Conservation (phyloP, 192 early-diverging fungal species). For the Cladochytrium replicatum region DNA sequence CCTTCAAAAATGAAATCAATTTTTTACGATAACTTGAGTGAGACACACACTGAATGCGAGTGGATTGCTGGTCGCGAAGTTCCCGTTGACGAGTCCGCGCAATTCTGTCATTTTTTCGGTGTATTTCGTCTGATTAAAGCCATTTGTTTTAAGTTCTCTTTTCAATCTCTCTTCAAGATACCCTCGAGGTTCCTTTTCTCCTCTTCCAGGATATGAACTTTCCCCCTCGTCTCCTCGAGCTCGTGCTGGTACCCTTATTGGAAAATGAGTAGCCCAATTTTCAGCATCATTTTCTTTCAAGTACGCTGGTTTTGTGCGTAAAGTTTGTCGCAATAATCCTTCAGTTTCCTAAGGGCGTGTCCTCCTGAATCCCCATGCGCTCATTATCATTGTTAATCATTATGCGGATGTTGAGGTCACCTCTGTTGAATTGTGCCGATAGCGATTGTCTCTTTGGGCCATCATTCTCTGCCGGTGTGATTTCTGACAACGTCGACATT, state of each 20-base stretch:
- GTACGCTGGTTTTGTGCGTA: slow-evolving; percentile 21
- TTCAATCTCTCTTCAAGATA: not conserved
- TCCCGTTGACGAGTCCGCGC: slow-evolving; percentile 19
- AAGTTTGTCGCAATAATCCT: slow-evolving; percentile 37
- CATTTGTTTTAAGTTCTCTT: slow-evolving; percentile 10
- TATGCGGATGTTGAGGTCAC: no score
- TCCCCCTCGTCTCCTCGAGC: slow-evolving; percentile 7
- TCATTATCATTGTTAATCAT: no score
- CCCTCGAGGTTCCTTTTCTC: slow-evolving; percentile 14
- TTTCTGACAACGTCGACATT: no score
- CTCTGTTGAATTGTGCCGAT: no score
- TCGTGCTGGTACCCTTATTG: slow-evolving; percentile 20
- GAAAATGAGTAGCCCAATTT: not conserved
- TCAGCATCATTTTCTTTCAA: not conserved
- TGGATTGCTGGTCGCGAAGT: slow-evolving; percentile 4
- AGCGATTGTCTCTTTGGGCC: no score
- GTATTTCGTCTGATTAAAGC: slow-evolving; percentile 18
- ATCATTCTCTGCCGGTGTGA: no score
- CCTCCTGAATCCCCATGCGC: slow-evolving; percentile 19
- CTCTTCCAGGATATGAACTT: slow-evolving; percentile 3
- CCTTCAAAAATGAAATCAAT: no score
- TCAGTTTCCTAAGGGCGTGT: slow-evolving; percentile 34
- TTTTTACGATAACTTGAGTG: no score
- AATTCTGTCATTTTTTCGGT: slow-evolving; percentile 33
- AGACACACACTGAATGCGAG: slow-evolving; percentile 20